A percentile compares a stretch with the other conserved stretches of the same genome.
Conservation (phyloP, 371 early-diverging fungal genomes). For the Haplosporangium sp. region DNA sequence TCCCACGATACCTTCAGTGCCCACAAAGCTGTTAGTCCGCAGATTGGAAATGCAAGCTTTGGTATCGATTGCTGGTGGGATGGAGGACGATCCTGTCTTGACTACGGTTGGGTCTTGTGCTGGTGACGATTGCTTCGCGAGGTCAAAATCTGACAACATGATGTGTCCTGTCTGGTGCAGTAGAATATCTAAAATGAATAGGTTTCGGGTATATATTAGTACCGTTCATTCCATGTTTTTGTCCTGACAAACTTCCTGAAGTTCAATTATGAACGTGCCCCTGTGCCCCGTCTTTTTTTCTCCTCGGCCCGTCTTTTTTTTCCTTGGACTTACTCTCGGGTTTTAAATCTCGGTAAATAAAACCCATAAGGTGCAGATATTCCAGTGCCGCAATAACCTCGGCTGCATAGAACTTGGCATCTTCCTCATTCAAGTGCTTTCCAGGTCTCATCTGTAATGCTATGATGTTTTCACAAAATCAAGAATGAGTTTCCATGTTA, state of each 20-base stretch:
- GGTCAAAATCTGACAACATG: conserved; percentile 97
- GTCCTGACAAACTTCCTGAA: too few species aligned
- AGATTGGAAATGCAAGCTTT: conserved; percentile 85
- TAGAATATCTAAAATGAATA: conserved; percentile 88
- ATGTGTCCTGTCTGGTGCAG: conserved; percentile 95
- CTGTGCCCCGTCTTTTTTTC: background rate
- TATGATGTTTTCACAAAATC: conserved; percentile 27
- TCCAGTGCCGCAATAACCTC: conserved; percentile 96
- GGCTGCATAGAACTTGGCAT: conserved; percentile 97
- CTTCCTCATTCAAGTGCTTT: conserved; percentile 87
- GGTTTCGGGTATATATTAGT: too few species aligned
- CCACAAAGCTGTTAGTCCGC: conserved; percentile 96
- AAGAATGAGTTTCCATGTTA: too few species aligned
- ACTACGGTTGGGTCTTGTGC: conserved; percentile 83
- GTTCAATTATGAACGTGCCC: too few species aligned
- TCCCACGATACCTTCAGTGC: conserved; percentile 82
- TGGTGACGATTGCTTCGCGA: conserved; percentile 88
- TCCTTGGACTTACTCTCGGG: conserved; percentile 89
- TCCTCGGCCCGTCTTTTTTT: background rate
- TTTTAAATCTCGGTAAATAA: conserved; percentile 98
- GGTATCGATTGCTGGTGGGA: conserved; percentile 83
- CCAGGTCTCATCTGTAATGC: conserved; percentile 87
- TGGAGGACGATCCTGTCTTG: conserved; percentile 64
- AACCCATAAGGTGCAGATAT: conserved; percentile 96
- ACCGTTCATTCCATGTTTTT: too few species aligned